Percentiles rank a stretch among this genome's conserved stretches.
Evolutionary conservation across 495 filamentous ascomycete genomes (phyloP).

Genomic region (Parmelia sp.): DNA sequence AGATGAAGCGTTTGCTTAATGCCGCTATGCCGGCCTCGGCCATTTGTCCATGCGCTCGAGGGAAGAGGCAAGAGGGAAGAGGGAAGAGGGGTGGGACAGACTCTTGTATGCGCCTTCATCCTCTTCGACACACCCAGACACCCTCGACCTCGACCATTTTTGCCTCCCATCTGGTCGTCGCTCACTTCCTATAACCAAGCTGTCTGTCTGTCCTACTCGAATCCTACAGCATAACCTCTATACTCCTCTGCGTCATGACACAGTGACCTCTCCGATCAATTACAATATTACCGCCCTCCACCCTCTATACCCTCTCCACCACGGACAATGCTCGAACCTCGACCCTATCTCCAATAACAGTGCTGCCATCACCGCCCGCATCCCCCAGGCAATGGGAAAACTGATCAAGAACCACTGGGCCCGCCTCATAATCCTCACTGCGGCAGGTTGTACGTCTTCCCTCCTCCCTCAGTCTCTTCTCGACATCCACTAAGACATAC

Average conservation of each 20-base stretch:
- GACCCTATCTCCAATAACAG: conserved; percentile 11
- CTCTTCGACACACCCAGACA: neutral
- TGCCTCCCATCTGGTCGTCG: neutral
- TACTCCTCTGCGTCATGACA: neutral
- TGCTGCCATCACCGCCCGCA: neutral
- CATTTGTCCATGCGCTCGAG: neutral
- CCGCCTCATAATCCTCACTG: conserved; percentile 80
- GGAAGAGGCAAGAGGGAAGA: neutral
- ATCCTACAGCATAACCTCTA: neutral
- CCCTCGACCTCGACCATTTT: neutral
- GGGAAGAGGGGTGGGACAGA: neutral
- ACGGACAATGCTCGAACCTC: conserved; percentile 21
- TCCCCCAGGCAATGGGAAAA: conserved; percentile 65
- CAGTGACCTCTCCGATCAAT: neutral
- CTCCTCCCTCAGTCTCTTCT: neutral
- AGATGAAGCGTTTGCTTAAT: neutral
- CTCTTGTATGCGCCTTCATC: neutral
- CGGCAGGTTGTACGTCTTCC: conserved; percentile 65
- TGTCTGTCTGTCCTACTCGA: neutral
- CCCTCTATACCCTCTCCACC: neutral
- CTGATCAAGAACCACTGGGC: conserved; percentile 99
- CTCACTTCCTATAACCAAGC: neutral
- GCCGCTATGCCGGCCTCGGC: neutral
- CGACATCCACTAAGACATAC: conserved; percentile 30
- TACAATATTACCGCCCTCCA: neutral